Evolutionary conservation across 257 asterid genomes (phyloP), one percentile per base, ranked within the genome.

Genomic region (Jacaranda mimosifolia): DNA sequence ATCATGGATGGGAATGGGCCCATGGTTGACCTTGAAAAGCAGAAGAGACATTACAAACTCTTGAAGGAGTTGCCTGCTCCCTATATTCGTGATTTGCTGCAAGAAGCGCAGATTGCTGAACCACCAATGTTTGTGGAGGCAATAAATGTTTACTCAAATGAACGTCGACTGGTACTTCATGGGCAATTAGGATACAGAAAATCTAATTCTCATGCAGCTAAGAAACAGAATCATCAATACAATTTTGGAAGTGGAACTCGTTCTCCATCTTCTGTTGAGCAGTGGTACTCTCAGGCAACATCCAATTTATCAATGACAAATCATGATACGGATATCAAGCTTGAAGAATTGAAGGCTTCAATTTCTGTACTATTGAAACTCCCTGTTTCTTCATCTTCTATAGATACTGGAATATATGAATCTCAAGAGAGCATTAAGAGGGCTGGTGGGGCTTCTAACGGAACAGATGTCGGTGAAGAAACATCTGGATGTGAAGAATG

Each of bases 401-500:
- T 78, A 12, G 89, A 83, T 56, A 13, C 80, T 40, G 90, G 86
- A 78, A 32, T 77, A 74, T 86, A 87, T 49, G 92, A 85, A 74
- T 71, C 85, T 26, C 87, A 73, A 45, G 85, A 76, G 62, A 83
- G 68, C 71, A 18, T 57, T 56, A 87, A 79, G 79, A 84, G 82
- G 86, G 72, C 83, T 76, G 70, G 71, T 77, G 85, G 80, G 56
- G 77, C 78, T 68, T 64, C 73, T 52, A 88, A 77, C 69, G 78
- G 75, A 76, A 68, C 60, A 26, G 92, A 83, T 80, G 48, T 63
- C 58, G 63, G 84, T 74, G 97, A 87, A 80, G 97, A 89, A 81
- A 82, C 88, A 58, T 84, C 91, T 15, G 96, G 86, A 74, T 92
- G 96, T 86, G 93, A 92, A 84, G 97, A 92, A 79, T 92, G 97